Evolutionary conservation across 768 basidiomycete genomes (phyloP), one percentile per base, ranked within the genome.

Genomic region (Trametes cinnabarina): DNA sequence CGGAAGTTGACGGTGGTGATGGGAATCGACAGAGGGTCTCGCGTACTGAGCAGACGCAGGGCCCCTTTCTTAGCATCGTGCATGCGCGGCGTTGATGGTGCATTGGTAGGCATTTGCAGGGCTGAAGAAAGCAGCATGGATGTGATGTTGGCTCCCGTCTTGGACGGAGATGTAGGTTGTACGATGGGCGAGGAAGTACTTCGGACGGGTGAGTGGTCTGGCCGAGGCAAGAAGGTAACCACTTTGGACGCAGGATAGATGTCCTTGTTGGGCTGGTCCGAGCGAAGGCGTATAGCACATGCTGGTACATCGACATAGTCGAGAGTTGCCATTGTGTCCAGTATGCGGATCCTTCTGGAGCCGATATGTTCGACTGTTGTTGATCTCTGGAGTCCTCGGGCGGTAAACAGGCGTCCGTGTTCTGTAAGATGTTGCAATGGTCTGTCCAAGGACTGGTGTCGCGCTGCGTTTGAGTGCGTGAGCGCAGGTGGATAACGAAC

Each of bases 1-100:
- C 86, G 81, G 66, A 94, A 94, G 68, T 94, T 92, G 62, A 78
- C 82, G 1, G 89, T 86, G 62, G 86, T 88, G 25, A 86, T 84
- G 0, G 85, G 88, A 3, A 96, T 74, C 1, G 90, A 91, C 4
- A 96, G 78, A 0, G 90, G 82, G 64, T 89, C 88, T 26, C 76
- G 75, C 1, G 81, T 81, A 17, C 82, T 83, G 14, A 90, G 65
- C 26, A 89, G 71, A 2, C 73, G 72, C 55, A 57, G 62, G 34
- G 59, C 51, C 57, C 72, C 66, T 49, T 71, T 62, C 39, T 51
- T 50, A 10, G 37, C 20, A 39, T 55, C 66, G 58, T 61, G 49
- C 10, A 22, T 22, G 6, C 60, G 50, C 8, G 66, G 66, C 2
- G 64, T 47, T 0, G 61, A n/a, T 7, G 64, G 55, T 4, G 60